phyloP scores from a whole-genome alignment of 164 flowering plant genomes.

The Magnolia officinalis region DNA sequence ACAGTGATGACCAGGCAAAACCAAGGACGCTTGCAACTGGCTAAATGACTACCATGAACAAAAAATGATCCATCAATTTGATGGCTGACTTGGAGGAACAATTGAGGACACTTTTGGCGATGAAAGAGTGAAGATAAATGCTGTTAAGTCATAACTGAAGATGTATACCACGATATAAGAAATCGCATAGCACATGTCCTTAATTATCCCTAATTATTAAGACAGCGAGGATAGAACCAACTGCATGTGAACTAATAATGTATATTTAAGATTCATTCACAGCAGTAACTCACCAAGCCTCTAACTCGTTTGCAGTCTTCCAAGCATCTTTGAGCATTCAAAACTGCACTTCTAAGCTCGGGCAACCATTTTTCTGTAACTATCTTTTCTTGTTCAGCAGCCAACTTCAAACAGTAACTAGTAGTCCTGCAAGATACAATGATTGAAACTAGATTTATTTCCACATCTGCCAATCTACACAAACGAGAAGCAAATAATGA shows the following conservation, averaged over 20 bases:
- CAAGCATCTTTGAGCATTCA: constrained; percentile 69
- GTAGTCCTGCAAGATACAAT: constrained; percentile 64
- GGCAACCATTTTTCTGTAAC: constrained; percentile 81
- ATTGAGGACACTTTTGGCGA: not conserved
- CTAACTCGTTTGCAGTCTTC: constrained; percentile 83
- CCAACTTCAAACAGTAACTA: constrained; percentile 69
- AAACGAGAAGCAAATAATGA: not conserved
- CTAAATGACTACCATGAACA: not conserved
- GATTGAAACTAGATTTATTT: constrained; percentile 1
- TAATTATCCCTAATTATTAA: not conserved
- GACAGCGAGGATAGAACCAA: not conserved
- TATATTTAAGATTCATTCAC: not conserved
- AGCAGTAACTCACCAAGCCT: constrained; percentile 71
- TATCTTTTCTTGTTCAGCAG: constrained; percentile 81
- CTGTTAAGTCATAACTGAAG: not conserved
- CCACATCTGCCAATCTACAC: not conserved
- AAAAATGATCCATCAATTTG: not conserved
- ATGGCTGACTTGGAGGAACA: not conserved
- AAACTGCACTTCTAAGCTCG: constrained; percentile 60
- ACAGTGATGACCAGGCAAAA: not conserved
- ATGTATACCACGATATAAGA: not conserved
- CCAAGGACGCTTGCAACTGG: not conserved
- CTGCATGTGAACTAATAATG: not conserved
- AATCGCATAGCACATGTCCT: not conserved
- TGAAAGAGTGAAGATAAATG: not conserved